Evolutionary conservation across 257 asterid genomes (phyloP).

Genomic region (Solanum chmielewskii): DNA sequence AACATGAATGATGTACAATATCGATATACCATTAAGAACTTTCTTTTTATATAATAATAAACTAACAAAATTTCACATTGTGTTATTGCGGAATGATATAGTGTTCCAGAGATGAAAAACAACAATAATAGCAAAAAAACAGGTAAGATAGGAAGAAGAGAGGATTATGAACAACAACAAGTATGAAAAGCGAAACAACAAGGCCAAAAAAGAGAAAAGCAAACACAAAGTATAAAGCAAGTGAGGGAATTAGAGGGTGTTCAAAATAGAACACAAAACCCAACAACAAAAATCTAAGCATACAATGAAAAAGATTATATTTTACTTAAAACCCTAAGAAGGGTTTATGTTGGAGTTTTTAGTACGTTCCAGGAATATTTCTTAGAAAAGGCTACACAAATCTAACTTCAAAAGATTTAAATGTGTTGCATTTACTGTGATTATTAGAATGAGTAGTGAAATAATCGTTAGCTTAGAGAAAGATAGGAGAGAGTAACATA

Average conservation of each 20-base stretch:
- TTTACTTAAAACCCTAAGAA: background rate
- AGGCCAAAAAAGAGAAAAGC: constrained; percentile 17
- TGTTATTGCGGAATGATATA: background rate
- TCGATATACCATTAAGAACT: no score
- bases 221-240: constrained; percentile 12
- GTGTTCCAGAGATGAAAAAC: constrained; percentile 34
- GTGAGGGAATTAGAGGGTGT: constrained; percentile 8
- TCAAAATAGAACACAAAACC: background rate
- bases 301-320: background rate
- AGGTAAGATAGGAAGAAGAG: constrained; percentile 13
- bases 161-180: constrained; percentile 22
- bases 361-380: no score
- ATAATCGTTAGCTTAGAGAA: no score
- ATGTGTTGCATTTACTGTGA: no score
- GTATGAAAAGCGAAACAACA: constrained; percentile 23
- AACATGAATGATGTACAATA: no score
- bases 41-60: no score
- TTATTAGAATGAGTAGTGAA: no score
- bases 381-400: no score
- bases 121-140: constrained; percentile 11
- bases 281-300: background rate
- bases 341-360: no score
- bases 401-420: no score
- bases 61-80: background rate
- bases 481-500: no score